Conservation (phyloP, 1,139 yeast genomes). For the Suhomyces wounanorum region DNA sequence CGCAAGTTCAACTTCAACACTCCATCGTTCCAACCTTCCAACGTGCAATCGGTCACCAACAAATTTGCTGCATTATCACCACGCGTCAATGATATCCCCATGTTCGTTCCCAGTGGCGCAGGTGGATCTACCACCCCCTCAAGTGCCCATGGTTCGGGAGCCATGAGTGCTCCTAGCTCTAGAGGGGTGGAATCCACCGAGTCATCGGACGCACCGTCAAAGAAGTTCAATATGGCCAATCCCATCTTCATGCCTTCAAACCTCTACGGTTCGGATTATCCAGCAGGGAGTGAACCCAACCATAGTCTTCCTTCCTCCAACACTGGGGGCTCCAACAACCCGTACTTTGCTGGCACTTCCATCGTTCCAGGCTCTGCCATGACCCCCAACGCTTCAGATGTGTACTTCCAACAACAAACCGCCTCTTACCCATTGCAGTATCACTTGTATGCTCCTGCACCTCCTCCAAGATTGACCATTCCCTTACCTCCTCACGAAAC, state of each 20-base stretch:
- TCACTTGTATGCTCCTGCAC: conserved; percentile 87
- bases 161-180: conserved; percentile 1
- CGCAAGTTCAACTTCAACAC: conserved; percentile 62
- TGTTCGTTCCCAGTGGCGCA: conserved; percentile 50
- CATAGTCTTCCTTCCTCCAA: conserved; percentile 9
- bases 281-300: conserved; percentile 8
- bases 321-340: conserved; percentile 17
- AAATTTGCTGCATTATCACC: conserved; percentile 56
- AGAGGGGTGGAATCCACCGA: conserved; percentile 5
- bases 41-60: conserved; percentile 29
- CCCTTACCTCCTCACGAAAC: conserved; percentile 72
- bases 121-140: conserved; percentile 4
- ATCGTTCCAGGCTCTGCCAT: conserved; percentile 6
- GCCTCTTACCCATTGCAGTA: conserved; percentile 69
- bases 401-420: conserved; percentile 25
- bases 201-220: conserved; percentile 11
- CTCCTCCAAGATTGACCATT: conserved; percentile 69
- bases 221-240: conserved; percentile 34
- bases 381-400: conserved; percentile 19
- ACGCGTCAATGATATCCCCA: conserved; percentile 54
- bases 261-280: conserved; percentile 11
- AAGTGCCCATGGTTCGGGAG: not conserved
- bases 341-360: conserved; percentile 22
- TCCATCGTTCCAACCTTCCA: conserved; percentile 63
- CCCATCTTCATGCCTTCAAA: conserved; percentile 33